phyloP scores from a whole-genome alignment of 495 filamentous ascomycete genomes.

The Penicillium steckii region DNA sequence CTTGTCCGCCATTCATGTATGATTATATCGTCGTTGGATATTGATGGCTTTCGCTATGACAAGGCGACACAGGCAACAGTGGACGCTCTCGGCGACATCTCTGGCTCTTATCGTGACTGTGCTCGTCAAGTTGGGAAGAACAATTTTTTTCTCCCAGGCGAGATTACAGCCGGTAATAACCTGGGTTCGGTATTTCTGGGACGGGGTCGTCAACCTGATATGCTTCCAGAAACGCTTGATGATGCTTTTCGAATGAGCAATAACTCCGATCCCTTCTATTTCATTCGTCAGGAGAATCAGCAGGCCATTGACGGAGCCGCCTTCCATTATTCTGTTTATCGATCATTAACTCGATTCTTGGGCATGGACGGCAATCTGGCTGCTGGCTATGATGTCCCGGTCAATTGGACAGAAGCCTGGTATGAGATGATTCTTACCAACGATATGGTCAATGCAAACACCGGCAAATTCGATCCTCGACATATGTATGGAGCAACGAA shows the following conservation, averaged over 20 bases:
- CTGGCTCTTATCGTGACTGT: slow-evolving; percentile 52
- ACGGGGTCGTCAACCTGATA: slow-evolving; percentile 58
- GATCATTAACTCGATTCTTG: slow-evolving; percentile 63
- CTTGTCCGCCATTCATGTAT: slow-evolving; percentile 67
- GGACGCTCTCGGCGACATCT: slow-evolving; percentile 61
- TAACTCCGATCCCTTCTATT: slow-evolving; percentile 43
- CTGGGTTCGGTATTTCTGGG: slow-evolving; percentile 67
- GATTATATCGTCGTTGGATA: slow-evolving; percentile 61
- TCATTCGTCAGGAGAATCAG: slow-evolving; percentile 55
- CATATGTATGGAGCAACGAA: slow-evolving; percentile 71
- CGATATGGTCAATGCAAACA: slow-evolving; percentile 65
- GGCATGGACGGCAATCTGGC: slow-evolving; percentile 63
- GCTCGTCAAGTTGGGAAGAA: slow-evolving; percentile 55
- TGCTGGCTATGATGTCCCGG: slow-evolving; percentile 58
- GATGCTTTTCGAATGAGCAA: slow-evolving; percentile 48
- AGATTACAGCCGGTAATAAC: slow-evolving; percentile 63
- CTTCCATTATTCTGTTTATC: slow-evolving; percentile 73
- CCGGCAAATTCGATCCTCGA: slow-evolving; percentile 65
- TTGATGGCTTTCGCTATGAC: slow-evolving; percentile 70
- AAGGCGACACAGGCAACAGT: slow-evolving; percentile 67
- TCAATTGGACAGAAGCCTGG: slow-evolving; percentile 64
- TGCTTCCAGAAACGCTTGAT: slow-evolving; percentile 44
- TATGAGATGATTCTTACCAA: slow-evolving; percentile 60
- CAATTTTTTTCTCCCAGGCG: slow-evolving; percentile 65
- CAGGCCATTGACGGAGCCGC: slow-evolving; percentile 64